Evolutionary conservation across 2,329 filamentous ascomycete species (phyloP), one percentile per base, ranked within the genome.

Genomic region (Diaporthe sp.): DNA sequence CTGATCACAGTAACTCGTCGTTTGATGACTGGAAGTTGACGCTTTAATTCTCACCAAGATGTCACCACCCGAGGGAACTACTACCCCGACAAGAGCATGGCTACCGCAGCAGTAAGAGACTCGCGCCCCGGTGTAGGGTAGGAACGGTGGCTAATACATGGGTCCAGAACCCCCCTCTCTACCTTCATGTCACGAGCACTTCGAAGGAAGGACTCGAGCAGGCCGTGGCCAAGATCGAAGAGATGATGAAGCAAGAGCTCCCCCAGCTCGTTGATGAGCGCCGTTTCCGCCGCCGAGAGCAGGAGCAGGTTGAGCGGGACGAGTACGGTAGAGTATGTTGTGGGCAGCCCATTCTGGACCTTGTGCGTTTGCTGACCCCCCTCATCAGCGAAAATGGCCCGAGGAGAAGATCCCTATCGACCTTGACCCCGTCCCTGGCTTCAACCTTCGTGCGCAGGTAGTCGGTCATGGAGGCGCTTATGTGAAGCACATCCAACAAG

Each of bases 41-140:
- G 81, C 91, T 90, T 82, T 87, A 83, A 87, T 83, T 85, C 84
- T 80, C 84, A 85, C 86, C 85, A 95, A 98, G 97, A 99, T 96
- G 95, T 99, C 89, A 99, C 97, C 66, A 98, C 96, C 75, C 93
- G 96, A 83, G 97, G 97, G 86, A 96, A 92, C 82, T 99, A 98
- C 83, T 97, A 97, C 80, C 97, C 97, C 2, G 97, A 98, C 85
- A 98, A 98, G 87, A 96, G 90, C 87, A 97, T 99, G 95, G 95
- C 97, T 45, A 98, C 96, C 19, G 92, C 96, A 73, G 91, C 95
- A 83, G 97, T 98, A 90, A 88, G 94, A 88, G 19, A 67, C 10
- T 28, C 25, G 22, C 13, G 22, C 13, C 42, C 30, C 15, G 1
- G n/a, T 12, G 50, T 30, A 9, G 19, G 52, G 28, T 47, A 19